Evolutionary conservation across 768 basidiomycete genomes (phyloP).

Genomic region (Termitomyces sp.): DNA sequence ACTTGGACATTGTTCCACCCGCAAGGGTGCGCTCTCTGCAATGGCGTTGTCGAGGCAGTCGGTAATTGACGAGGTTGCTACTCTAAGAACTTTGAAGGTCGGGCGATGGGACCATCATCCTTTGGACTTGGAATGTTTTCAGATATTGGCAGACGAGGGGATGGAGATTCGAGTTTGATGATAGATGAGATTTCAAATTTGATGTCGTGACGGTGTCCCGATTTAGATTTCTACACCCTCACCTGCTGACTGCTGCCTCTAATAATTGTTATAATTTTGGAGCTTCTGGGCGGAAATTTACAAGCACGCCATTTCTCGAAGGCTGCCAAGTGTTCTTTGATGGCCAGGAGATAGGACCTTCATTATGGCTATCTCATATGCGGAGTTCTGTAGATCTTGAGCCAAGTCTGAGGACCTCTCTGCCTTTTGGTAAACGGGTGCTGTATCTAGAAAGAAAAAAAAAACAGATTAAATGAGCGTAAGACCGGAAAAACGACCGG

Average conservation of each 20-base stretch:
- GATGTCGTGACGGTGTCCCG: no score
- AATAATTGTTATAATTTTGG: no score
- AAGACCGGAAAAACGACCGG: neutral
- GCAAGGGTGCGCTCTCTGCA: neutral
- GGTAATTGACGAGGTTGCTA: neutral
- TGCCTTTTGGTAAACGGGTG: slow-evolving; percentile 17
- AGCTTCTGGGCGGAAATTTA: no score
- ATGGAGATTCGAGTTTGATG: neutral
- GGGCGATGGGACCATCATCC: neutral
- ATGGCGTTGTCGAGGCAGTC: slow-evolving; percentile 5
- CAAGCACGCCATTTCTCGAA: neutral
- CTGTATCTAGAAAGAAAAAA: slow-evolving; percentile 1
- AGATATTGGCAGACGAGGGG: neutral
- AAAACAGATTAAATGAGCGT: slow-evolving; percentile 12
- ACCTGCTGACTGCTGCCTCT: no score
- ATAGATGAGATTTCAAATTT: no score
- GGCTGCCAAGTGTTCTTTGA: slow-evolving; percentile 27
- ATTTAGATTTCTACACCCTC: no score
- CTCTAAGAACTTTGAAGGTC: neutral
- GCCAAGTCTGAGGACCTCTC: slow-evolving; percentile 11
- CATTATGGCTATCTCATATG: slow-evolving; percentile 23
- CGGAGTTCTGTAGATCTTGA: no score
- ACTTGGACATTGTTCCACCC: neutral
- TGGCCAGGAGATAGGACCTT: slow-evolving; percentile 20
- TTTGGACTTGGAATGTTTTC: neutral